Evolutionary conservation across 1,139 yeast species (phyloP).

Genomic region (Saccharomyces hybrid): DNA sequence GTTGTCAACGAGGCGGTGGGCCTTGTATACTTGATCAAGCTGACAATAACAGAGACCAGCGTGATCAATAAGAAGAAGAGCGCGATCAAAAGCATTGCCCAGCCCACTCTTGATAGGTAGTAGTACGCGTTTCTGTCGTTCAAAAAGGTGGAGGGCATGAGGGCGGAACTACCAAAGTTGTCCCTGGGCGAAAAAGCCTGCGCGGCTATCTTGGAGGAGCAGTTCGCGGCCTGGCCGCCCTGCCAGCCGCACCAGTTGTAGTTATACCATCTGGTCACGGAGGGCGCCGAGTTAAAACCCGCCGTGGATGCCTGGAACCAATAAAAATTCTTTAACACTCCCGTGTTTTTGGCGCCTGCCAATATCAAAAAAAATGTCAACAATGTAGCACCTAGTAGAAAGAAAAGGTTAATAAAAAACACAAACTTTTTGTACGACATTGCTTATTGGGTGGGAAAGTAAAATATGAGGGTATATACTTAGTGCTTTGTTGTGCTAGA

Average conservation of each 20-base stretch:
- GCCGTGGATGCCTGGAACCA: constrained; percentile 64
- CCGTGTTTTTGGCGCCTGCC: constrained; percentile 46
- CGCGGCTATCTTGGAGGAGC: constrained; percentile 32
- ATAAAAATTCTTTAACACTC: constrained; percentile 50
- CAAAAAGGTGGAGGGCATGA: constrained; percentile 45
- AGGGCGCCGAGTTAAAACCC: constrained; percentile 40
- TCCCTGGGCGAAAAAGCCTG: constrained; percentile 61
- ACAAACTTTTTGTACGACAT: constrained; percentile 20
- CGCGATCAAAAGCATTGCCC: constrained; percentile 56
- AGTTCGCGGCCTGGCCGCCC: constrained; percentile 23
- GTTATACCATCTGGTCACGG: constrained; percentile 56
- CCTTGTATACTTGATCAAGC: neutral
- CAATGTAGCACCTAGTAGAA: constrained; percentile 35
- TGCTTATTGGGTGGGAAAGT: neutral
- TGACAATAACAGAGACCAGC: neutral
- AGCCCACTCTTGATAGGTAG: constrained; percentile 57
- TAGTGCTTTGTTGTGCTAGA: neutral
- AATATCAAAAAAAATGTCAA: constrained; percentile 54
- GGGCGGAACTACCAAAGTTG: constrained; percentile 46
- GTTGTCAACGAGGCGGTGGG: constrained; percentile 33
- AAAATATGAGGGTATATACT: neutral
- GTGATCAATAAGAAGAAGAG: constrained; percentile 44
- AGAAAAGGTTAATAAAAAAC: constrained; percentile 22
- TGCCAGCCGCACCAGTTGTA: constrained; percentile 51
- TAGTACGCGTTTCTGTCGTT: constrained; percentile 43